phyloP scores from a whole-genome alignment of 2,329 filamentous ascomycete species.

The Hawksworthiomyces lignivorus region DNA sequence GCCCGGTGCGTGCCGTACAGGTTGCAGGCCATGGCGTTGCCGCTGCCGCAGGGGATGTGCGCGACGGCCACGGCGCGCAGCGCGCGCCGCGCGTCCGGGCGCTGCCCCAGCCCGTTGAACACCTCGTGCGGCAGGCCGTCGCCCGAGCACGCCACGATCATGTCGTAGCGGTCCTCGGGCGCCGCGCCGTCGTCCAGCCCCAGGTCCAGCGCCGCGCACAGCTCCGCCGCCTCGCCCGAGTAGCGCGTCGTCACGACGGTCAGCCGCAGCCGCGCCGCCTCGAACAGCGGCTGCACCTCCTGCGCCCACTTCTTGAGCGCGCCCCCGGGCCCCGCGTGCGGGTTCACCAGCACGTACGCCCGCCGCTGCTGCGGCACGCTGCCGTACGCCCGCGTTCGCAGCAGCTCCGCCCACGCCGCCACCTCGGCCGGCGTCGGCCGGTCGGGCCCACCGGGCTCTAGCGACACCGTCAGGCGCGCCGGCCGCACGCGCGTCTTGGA shows the following conservation, averaged over 20 bases:
- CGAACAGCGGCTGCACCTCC: conserved; percentile 73
- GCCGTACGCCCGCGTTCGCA: conserved; percentile 67
- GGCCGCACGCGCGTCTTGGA: conserved; percentile 54
- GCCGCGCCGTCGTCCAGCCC: too few species aligned
- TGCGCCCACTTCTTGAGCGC: conserved; percentile 67
- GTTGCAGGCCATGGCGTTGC: conserved; percentile 90
- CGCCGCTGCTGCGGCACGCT: conserved; percentile 60
- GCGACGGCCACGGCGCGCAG: conserved; percentile 71
- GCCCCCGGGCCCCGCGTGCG: conserved; percentile 74
- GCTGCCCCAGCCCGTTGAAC: conserved; percentile 82
- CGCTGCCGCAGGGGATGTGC: conserved; percentile 85
- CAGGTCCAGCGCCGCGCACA: conserved; percentile 68
- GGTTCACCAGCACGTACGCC: conserved; percentile 85
- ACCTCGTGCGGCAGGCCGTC: conserved; percentile 90
- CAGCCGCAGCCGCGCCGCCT: conserved; percentile 69
- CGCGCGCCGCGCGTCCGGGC: conserved; percentile 66
- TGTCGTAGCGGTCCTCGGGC: conserved; percentile 76
- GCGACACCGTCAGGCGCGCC: conserved; percentile 30
- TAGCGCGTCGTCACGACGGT: conserved; percentile 66
- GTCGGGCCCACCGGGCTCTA: conserved; percentile 14
- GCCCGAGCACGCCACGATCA: conserved; percentile 81
- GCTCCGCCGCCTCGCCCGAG: conserved; percentile 69
- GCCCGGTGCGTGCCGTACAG: conserved; percentile 72
- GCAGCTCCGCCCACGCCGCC: conserved; percentile 52
- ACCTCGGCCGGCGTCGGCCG: conserved; percentile 33